Percentiles rank a stretch among this genome's conserved stretches.
Conservation (phyloP, 1,284 basidiomycete species). For the Sparassis latifolia region DNA sequence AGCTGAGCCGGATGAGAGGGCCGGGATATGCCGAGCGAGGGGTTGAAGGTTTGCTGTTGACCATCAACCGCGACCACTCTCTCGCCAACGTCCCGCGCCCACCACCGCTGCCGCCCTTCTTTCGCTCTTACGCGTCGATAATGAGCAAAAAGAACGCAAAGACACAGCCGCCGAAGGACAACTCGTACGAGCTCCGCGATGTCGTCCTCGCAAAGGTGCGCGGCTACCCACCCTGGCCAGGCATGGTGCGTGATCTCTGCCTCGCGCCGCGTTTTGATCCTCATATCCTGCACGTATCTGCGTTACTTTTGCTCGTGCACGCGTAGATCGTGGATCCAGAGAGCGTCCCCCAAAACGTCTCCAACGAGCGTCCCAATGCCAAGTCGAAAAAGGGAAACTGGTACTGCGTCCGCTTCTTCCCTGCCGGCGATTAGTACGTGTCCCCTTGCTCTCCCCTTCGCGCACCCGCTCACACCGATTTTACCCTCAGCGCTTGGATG, state of each 20-base stretch:
- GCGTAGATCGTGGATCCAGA: slow-evolving; percentile 72
- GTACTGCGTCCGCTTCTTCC: slow-evolving; percentile 86
- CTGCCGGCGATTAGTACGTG: slow-evolving; percentile 85
- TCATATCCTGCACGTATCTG: slow-evolving; percentile 2
- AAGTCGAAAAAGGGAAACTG: slow-evolving; percentile 60
- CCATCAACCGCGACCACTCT: slow-evolving; percentile 15
- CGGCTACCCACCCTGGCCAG: slow-evolving; percentile 92
- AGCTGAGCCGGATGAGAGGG: slow-evolving; percentile 12
- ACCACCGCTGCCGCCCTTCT: slow-evolving; percentile 2
- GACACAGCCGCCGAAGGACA: slow-evolving; percentile 32
- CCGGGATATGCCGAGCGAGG: slow-evolving; percentile 20
- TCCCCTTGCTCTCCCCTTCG: slow-evolving; percentile 4
- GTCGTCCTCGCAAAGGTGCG: slow-evolving; percentile 90
- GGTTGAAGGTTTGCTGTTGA: slow-evolving; percentile 21
- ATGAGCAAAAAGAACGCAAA: slow-evolving; percentile 60
- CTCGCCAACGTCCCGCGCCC: slow-evolving; percentile 10
- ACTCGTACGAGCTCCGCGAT: slow-evolving; percentile 58
- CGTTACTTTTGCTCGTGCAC: slow-evolving; percentile 4
- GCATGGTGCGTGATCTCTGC: slow-evolving; percentile 47
- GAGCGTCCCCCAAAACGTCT: slow-evolving; percentile 50
- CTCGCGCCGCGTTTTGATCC: slow-evolving; percentile 8
- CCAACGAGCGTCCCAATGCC: slow-evolving; percentile 57
- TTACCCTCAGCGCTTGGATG: slow-evolving; percentile 71
- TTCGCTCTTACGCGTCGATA: slow-evolving; percentile 9
- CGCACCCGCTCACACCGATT: slow-evolving; percentile 5